These are phyloP conservation scores for Saccharomycopsis synnaedendra DNA, from an alignment of 805 yeast species.

Conservation along the genomic window DNA sequence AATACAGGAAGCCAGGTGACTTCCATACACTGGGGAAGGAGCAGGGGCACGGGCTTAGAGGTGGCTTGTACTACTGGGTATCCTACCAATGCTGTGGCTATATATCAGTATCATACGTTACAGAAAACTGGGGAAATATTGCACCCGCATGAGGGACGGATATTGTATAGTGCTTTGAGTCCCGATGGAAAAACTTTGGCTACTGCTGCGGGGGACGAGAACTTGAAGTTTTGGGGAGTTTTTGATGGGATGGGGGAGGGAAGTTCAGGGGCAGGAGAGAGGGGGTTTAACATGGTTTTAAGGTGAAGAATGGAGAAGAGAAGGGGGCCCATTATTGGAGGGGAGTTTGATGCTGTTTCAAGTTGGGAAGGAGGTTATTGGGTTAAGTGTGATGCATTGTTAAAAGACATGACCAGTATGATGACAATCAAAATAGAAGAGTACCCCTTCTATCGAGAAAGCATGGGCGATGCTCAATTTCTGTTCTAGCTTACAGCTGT, in stretches of 20 bases:
- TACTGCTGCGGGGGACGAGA: conserved; percentile 90
- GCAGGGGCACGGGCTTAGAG: conserved; percentile 57
- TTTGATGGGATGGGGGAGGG: conserved; percentile 38
- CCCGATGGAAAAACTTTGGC: conserved; percentile 88
- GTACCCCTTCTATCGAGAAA: no score
- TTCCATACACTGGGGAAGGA: conserved; percentile 84
- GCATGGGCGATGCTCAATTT: no score
- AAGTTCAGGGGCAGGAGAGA: conserved; percentile 15
- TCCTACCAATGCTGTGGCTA: conserved; percentile 72
- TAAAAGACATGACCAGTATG: no score
- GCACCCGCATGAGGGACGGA: conserved; percentile 86
- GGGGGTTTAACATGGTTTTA: conserved; percentile 19
- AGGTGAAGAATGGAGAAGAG: no score
- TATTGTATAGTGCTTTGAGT: conserved; percentile 68
- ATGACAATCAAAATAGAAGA: no score
- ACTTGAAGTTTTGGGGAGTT: conserved; percentile 85
- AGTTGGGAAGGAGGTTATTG: no score
- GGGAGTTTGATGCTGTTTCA: no score
- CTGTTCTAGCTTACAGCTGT: no score
- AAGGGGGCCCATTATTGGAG: no score
- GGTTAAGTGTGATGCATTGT: no score
- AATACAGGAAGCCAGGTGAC: conserved; percentile 91
- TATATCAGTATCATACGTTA: conserved; percentile 78
- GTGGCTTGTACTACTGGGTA: conserved; percentile 89
- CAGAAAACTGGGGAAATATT: conserved; percentile 78